Evolutionary conservation across 1,284 basidiomycete genomes (phyloP).

Genomic region (Puccinia triticina): DNA sequence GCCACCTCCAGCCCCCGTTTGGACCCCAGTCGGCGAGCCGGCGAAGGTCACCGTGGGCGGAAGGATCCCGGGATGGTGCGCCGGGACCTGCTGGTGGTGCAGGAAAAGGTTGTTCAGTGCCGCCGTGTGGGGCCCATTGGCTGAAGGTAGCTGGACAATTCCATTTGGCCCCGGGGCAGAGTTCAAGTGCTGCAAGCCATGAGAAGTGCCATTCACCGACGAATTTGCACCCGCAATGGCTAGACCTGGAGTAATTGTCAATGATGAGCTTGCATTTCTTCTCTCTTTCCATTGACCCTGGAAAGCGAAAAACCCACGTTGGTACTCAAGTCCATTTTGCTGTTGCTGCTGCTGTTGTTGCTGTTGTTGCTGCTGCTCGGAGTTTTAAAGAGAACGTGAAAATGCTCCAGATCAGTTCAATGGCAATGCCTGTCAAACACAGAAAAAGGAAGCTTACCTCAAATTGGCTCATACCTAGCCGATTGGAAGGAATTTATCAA

Average conservation of each 20-base stretch:
- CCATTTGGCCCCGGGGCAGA: background rate
- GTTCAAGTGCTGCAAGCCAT: slow-evolving; percentile 36
- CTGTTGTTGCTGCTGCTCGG: background rate
- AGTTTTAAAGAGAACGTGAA: background rate
- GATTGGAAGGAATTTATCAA: slow-evolving; percentile 14
- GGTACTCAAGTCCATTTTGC: slow-evolving; percentile 28
- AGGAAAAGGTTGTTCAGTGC: slow-evolving; percentile 30
- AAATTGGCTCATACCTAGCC: slow-evolving; percentile 30
- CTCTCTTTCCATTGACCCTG: background rate
- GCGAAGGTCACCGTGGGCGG: slow-evolving; percentile 26
- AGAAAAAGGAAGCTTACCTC: slow-evolving; percentile 25
- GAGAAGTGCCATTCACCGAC: slow-evolving; percentile 16
- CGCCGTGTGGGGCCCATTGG: slow-evolving; percentile 22
- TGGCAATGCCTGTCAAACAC: background rate
- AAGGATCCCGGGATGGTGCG: slow-evolving; percentile 29
- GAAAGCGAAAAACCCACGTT: slow-evolving; percentile 6
- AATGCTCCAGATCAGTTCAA: background rate
- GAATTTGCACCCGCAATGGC: slow-evolving; percentile 15
- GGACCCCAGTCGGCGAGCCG: background rate
- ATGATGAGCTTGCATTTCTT: background rate
- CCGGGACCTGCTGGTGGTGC: slow-evolving; percentile 23
- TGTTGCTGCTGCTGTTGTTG: slow-evolving; percentile 13
- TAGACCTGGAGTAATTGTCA: background rate
- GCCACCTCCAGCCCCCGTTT: background rate
- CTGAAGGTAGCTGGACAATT: slow-evolving; percentile 26